phyloP scores from a whole-genome alignment of 1,139 yeast species.

The Suhomyces taliae region DNA sequence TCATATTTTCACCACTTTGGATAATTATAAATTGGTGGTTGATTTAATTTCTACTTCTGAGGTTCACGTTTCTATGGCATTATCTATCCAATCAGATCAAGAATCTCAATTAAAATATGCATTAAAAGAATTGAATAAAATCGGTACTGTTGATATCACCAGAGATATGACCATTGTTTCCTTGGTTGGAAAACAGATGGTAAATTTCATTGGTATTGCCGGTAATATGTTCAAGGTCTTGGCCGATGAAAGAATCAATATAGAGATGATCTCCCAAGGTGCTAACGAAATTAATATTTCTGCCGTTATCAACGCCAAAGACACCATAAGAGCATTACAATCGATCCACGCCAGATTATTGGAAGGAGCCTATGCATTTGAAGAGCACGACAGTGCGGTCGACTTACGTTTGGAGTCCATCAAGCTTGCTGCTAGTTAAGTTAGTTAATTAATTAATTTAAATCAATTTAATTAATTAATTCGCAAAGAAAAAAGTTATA shows the following conservation, averaged over 20 bases:
- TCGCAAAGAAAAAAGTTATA: too few relatives aligned
- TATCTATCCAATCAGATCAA: conserved; percentile 69
- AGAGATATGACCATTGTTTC: conserved; percentile 88
- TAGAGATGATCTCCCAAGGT: conserved; percentile 98
- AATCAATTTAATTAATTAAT: too few relatives aligned
- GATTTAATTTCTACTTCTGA: conserved; percentile 96
- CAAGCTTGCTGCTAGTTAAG: conserved; percentile 1
- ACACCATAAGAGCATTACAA: conserved; percentile 81
- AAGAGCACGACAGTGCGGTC: conserved; percentile 32
- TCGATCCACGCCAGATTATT: conserved; percentile 80
- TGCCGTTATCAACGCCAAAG: conserved; percentile 84
- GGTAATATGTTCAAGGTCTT: conserved; percentile 94
- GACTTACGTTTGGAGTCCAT: conserved; percentile 41
- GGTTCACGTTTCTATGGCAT: conserved; percentile 97
- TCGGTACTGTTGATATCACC: conserved; percentile 88
- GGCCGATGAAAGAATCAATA: conserved; percentile 89
- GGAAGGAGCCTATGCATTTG: conserved; percentile 41
- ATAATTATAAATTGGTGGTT: conserved; percentile 81
- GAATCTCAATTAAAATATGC: conserved; percentile 65
- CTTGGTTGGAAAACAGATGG: conserved; percentile 95
- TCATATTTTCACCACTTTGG: conserved; percentile 81
- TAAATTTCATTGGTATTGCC: conserved; percentile 93
- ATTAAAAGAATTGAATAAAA: conserved; percentile 68
- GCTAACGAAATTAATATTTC: conserved; percentile 96
- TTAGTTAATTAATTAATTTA: too few relatives aligned